phyloP scores from a whole-genome alignment of 2,329 filamentous ascomycete genomes.

The Thielaviopsis punctulata region DNA sequence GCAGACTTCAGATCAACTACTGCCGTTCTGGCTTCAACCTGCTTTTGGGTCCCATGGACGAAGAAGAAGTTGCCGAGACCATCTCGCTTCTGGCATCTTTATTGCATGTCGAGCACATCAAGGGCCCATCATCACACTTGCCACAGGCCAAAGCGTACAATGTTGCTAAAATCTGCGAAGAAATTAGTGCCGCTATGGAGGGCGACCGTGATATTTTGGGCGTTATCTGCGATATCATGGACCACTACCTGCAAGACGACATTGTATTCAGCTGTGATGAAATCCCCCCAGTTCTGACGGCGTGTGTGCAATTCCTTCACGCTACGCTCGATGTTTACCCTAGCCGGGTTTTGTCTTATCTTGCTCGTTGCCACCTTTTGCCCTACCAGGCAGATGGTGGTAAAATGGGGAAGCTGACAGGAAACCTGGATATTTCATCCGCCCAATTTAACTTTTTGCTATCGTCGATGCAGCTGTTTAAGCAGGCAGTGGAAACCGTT shows the following conservation, averaged over 20 bases:
- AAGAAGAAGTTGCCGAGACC: slow-evolving; percentile 52
- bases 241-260: slow-evolving; percentile 46
- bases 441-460: slow-evolving; percentile 64
- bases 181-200: slow-evolving; percentile 36
- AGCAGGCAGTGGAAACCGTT: slow-evolving; percentile 58
- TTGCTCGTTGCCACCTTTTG: slow-evolving; percentile 65
- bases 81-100: slow-evolving; percentile 58
- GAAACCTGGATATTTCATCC: slow-evolving; percentile 62
- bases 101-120: slow-evolving; percentile 34
- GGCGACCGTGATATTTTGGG: slow-evolving; percentile 58
- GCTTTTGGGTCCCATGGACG: slow-evolving; percentile 35
- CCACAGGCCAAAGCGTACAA: slow-evolving; percentile 15
- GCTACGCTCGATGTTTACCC: slow-evolving; percentile 58
- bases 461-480: slow-evolving; percentile 57
- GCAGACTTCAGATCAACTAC: slow-evolving; percentile 52
- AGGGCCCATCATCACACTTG: slow-evolving; percentile 14
- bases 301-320: slow-evolving; percentile 66
- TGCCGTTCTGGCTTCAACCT: slow-evolving; percentile 36
- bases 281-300: slow-evolving; percentile 46
- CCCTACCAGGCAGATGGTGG: slow-evolving; percentile 60
- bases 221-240: slow-evolving; percentile 72
- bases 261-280: slow-evolving; percentile 39
- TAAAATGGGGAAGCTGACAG: slow-evolving; percentile 60
- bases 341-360: slow-evolving; percentile 75
- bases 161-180: slow-evolving; percentile 34